These are phyloP conservation scores for Gynandropsis gynandra DNA, from an alignment of 345 rosid species.

Conservation along the genomic window DNA sequence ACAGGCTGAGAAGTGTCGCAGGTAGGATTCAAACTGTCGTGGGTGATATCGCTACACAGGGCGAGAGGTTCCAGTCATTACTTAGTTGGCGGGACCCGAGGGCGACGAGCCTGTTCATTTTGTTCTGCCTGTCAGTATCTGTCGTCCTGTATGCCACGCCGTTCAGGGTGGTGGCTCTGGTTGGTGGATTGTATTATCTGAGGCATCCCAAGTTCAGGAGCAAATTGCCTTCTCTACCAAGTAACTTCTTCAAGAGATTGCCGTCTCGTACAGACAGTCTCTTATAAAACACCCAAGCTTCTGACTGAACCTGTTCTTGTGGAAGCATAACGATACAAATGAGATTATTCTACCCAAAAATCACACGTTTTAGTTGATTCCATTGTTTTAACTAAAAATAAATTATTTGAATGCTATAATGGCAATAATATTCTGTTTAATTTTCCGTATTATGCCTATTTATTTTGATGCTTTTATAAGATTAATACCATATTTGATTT, in stretches of 20 bases:
- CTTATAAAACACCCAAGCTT: conserved; percentile 25
- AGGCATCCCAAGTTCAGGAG: conserved; percentile 82
- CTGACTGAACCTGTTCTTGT: neutral
- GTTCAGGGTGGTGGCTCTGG: conserved; percentile 48
- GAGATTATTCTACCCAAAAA: too few species aligned
- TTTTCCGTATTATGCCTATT: too few species aligned
- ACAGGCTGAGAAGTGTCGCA: conserved; percentile 65
- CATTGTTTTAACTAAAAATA: too few species aligned
- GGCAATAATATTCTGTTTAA: too few species aligned
- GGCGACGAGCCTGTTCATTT: conserved; percentile 64
- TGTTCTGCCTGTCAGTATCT: conserved; percentile 64
- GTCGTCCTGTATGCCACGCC: conserved; percentile 61
- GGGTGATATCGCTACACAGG: conserved; percentile 79
- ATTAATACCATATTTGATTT: too few species aligned
- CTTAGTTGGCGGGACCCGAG: conserved; percentile 79
- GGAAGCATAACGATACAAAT: conserved; percentile 1
- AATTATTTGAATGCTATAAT: too few species aligned
- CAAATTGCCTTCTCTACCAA: conserved; percentile 70
- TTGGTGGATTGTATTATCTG: conserved; percentile 48
- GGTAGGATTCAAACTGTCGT: conserved; percentile 75
- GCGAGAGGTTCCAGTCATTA: conserved; percentile 69
- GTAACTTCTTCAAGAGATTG: conserved; percentile 78
- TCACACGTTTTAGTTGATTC: too few species aligned
- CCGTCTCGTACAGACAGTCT: conserved; percentile 61
- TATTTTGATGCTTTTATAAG: too few species aligned